Base-by-base conservation (phyloP, 352 stramenopile genomes). In the Phytophthora syringae region DNA sequence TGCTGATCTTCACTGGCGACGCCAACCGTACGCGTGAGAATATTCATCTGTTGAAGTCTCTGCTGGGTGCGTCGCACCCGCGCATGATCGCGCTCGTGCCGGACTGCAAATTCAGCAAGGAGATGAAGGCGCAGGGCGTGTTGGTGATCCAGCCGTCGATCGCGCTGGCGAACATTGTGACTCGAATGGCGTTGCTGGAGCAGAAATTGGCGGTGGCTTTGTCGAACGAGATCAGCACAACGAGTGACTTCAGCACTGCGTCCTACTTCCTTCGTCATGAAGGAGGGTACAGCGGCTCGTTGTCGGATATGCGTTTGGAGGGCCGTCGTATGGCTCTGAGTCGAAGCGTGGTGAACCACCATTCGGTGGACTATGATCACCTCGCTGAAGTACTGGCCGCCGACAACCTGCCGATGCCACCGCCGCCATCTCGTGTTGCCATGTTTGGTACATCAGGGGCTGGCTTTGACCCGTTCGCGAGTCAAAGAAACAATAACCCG, bases 121-220 rank as follows among this genome's bases (percentile, higher is more conserved):
- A 79, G 42, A 72, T 90, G 27, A 32, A 32, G 27, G 27, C 27
- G 9, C 27, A 32, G 9, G 27, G 27, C 9, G 27, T 32, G 27
- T 51, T 90, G 22, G 80, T 80, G 30, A 83, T 90, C 24, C 79
- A 89, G 59, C 79, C 82, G 43, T 88, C 79, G 1, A 88, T 90
- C 34, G 80, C 82, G 21, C 47, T 90, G 34, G 79, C 82, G 21
- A 88, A 89, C 59, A 84, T 89, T 37, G 78, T 70, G 10, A 89
- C 79, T 11, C 77, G 80, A n/a, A 86, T 87, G 77, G 76, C 79
- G 7, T 63, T 89, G 39, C 59, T 89, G n/a, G 78, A 88, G 16
- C 53, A 74, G 36, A 70, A 77, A 20, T 64, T 79, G 20, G 76
- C 76, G 1, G 22, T 69, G 3, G 60, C 74, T 13, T 45, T 82